These are phyloP conservation scores for Sporothrix luriei DNA, from an alignment of 2,329 filamentous ascomycete genomes.

Conservation along the genomic window DNA sequence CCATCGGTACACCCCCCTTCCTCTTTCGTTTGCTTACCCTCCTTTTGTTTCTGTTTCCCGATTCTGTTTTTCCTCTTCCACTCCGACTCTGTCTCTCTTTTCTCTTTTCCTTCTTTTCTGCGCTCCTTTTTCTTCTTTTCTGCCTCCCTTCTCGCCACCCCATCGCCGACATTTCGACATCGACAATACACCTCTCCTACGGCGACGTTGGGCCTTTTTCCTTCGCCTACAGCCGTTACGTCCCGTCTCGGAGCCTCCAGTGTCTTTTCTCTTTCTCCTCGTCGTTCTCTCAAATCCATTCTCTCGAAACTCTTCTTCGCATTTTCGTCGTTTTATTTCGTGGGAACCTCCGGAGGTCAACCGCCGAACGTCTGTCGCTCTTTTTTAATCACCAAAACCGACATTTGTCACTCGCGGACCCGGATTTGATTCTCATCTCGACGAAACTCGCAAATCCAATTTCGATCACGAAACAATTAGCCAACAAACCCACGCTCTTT, in stretches of 20 bases:
- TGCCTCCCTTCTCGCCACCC: slow-evolving; percentile 30
- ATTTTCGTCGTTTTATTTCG: slow-evolving; percentile 26
- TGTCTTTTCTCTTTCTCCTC: slow-evolving; percentile 32
- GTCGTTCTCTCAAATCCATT: slow-evolving; percentile 26
- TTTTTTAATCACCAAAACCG: slow-evolving; percentile 29
- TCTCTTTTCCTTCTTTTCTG: slow-evolving; percentile 2
- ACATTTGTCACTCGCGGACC: slow-evolving; percentile 31
- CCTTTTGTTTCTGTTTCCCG: slow-evolving; percentile 24
- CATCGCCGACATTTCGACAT: slow-evolving; percentile 39
- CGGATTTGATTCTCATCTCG: slow-evolving; percentile 23
- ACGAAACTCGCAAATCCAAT: background rate
- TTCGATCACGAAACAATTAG: slow-evolving; percentile 24
- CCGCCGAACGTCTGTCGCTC: slow-evolving; percentile 32
- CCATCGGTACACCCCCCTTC: slow-evolving; percentile 21
- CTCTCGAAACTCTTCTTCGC: slow-evolving; percentile 21
- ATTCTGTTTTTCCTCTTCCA: background rate
- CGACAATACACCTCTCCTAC: slow-evolving; percentile 38
- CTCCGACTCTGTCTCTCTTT: background rate
- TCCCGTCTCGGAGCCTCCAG: slow-evolving; percentile 37
- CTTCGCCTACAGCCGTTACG: slow-evolving; percentile 39
- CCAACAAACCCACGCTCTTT: slow-evolving; percentile 28
- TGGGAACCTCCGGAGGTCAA: slow-evolving; percentile 40
- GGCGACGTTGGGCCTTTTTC: slow-evolving; percentile 35
- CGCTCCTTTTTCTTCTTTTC: slow-evolving; percentile 1
- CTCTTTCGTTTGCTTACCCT: background rate